Percentiles rank a stretch among this genome's conserved stretches.
These are phyloP conservation scores for Thielaviopsis musarum DNA, from an alignment of 2,329 filamentous ascomycete genomes.

Conservation along the genomic window DNA sequence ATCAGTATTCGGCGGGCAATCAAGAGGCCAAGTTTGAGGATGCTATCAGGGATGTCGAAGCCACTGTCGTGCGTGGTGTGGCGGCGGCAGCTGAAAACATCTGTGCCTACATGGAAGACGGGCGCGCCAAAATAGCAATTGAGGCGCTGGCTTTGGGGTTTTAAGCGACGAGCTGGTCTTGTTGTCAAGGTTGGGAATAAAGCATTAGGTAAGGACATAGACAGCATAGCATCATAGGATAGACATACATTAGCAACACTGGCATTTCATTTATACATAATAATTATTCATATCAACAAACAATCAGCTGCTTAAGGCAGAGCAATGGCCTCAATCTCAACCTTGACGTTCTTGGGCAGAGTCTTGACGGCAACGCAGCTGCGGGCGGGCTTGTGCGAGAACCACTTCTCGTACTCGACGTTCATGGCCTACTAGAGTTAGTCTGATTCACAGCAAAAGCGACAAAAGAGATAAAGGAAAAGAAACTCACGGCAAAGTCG, in stretches of 20 bases:
- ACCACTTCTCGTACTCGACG: conserved; percentile 67
- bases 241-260: background rate
- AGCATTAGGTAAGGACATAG: no score
- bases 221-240: background rate
- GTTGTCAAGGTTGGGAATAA: background rate
- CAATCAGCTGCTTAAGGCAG: conserved; percentile 31
- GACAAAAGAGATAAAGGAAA: background rate
- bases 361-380: conserved; percentile 84
- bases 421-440: conserved; percentile 49
- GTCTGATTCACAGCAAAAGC: background rate
- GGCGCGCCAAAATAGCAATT: conserved; percentile 1
- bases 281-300: background rate
- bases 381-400: conserved; percentile 68
- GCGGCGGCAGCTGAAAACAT: conserved; percentile 9
- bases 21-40: background rate
- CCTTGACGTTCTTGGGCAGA: conserved; percentile 68
- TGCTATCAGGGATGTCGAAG: conserved; percentile 1
- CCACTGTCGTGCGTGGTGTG: conserved; percentile 2
- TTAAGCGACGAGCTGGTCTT: background rate
- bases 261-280: background rate
- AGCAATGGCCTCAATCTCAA: conserved; percentile 84
- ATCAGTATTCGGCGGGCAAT: background rate
- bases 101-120: conserved; percentile 8
- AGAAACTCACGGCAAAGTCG: conserved; percentile 48
- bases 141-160: conserved; percentile 1